These are phyloP conservation scores for Rosa multiflora DNA, from an alignment of 306 rosid genomes.

Conservation along the genomic window DNA sequence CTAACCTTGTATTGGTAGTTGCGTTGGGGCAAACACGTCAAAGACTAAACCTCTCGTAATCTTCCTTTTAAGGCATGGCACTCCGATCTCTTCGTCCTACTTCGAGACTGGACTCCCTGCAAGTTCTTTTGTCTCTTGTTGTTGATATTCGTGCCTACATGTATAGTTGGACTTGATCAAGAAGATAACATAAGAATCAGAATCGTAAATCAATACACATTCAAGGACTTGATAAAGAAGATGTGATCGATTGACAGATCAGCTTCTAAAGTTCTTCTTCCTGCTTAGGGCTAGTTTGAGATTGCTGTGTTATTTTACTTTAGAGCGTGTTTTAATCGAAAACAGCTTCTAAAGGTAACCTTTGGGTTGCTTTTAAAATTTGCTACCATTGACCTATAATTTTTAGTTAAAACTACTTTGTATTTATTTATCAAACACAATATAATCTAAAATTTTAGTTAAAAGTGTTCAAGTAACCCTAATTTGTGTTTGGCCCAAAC, in stretches of 20 bases:
- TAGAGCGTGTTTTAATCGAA: too few species aligned
- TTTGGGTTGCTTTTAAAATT: too few species aligned
- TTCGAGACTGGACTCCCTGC: conserved; percentile 37
- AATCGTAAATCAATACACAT: conserved; percentile 34
- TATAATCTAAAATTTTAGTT: too few species aligned
- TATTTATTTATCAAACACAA: too few species aligned
- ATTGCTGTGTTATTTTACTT: too few species aligned
- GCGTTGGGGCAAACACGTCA: conserved; percentile 36
- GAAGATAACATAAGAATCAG: not conserved
- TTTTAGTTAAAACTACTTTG: too few species aligned
- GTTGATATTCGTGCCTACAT: conserved; percentile 44
- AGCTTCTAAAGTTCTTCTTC: conserved; percentile 83
- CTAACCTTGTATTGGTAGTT: conserved; percentile 13
- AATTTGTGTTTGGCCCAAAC: too few species aligned
- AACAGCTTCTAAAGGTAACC: too few species aligned
- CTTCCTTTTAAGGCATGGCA: conserved; percentile 42
- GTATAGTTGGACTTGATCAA: conserved; percentile 47
- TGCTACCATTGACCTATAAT: too few species aligned
- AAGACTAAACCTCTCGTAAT: conserved; percentile 13
- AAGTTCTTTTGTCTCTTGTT: conserved; percentile 41
- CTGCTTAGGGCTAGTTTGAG: conserved; percentile 31
- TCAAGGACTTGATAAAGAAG: conserved; percentile 72
- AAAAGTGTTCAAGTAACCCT: too few species aligned
- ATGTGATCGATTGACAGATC: conserved; percentile 82
- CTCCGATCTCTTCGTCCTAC: conserved; percentile 31